These are phyloP conservation scores for Aureobasidium sp. DNA, from an alignment of 2,329 filamentous ascomycete species.

Conservation along the genomic window DNA sequence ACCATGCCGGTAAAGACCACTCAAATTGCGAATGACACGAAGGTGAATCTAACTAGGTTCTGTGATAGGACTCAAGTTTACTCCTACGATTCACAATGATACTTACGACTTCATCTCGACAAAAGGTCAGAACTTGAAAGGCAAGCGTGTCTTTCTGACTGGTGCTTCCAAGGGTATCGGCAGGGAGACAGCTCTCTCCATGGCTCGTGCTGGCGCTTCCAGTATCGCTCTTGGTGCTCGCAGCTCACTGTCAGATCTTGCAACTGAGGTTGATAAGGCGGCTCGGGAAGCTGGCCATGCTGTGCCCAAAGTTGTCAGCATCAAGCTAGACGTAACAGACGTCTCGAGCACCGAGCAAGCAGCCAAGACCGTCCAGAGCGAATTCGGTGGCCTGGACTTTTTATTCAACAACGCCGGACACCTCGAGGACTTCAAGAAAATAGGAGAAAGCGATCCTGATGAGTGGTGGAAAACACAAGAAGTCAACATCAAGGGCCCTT, in stretches of 20 bases:
- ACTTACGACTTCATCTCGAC: slow-evolving; percentile 48
- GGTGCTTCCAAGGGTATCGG: slow-evolving; percentile 36
- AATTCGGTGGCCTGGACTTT: slow-evolving; percentile 35
- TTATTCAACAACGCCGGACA: slow-evolving; percentile 43
- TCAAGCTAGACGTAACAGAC: slow-evolving; percentile 39
- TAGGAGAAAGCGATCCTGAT: slow-evolving; percentile 24
- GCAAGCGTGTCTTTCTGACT: slow-evolving; percentile 44
- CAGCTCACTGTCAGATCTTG: slow-evolving; percentile 35
- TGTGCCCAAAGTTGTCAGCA: slow-evolving; percentile 34
- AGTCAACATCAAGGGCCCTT: slow-evolving; percentile 43
- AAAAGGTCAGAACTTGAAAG: slow-evolving; percentile 31
- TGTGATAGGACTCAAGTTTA: slow-evolving; percentile 18
- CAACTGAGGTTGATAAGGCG: slow-evolving; percentile 30
- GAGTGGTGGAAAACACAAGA: slow-evolving; percentile 44
- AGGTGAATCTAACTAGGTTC: neutral
- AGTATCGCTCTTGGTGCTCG: slow-evolving; percentile 48
- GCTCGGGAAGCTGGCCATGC: slow-evolving; percentile 28
- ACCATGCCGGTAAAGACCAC: neutral
- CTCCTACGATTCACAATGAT: slow-evolving; percentile 24
- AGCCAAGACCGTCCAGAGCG: slow-evolving; percentile 25
- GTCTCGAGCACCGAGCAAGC: slow-evolving; percentile 30
- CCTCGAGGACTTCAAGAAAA: slow-evolving; percentile 23
- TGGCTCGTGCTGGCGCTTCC: slow-evolving; percentile 45
- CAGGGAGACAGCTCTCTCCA: slow-evolving; percentile 46
- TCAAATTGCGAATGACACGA: neutral